Base-by-base conservation (phyloP, 495 filamentous ascomycete genomes). In the Chaetomium cochliodes region DNA sequence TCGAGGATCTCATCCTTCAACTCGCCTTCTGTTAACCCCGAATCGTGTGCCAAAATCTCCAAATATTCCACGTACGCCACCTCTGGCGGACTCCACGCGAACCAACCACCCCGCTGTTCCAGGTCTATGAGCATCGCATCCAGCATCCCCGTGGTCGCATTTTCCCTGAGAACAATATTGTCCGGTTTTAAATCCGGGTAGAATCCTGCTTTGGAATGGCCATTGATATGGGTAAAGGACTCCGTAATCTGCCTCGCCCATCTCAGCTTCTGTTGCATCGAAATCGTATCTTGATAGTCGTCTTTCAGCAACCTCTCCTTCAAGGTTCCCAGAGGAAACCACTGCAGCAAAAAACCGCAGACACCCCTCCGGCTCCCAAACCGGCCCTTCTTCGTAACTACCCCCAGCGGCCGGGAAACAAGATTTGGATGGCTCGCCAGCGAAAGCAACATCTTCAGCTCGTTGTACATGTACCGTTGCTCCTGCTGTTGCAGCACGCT, bases 121-220 rank as follows among this genome's bases (percentile, higher is more conserved):
- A 77, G 63, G 58, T 78, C 76, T 6, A 77, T 49, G 22, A 78
- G 60, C 9, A 77, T 70, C 1, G 64, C 61, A 37, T 70, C 73
- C 11, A 65, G 12, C 44, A 50, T n/a, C 3, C 49, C 44, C n/a
- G 13, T 37, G 0, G 46, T 16, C 3, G 28, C 8, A 5, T 37
- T 18, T 18, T 55, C 54, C 50, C 64, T 46, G 5, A 76, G 26
- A 6, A 76, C 54, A 11, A 79, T 65, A 59, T 78, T 77, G 65
- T 77, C 74, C 0, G 71, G 76, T 54, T 77, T 77, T 22, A 79
- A 46, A 56, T 79, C 74, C 18, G 76, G 72, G 42, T 77, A 79
- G 63, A 77, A 79, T 0, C 71, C 70, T 0, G 57, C 26, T 5
- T 52, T 56, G 2, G n/a, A 46, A 18, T 67, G 67, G 3, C 25